phyloP scores from a whole-genome alignment of 495 filamentous ascomycete genomes.

The Lasiosphaeria hispida region DNA sequence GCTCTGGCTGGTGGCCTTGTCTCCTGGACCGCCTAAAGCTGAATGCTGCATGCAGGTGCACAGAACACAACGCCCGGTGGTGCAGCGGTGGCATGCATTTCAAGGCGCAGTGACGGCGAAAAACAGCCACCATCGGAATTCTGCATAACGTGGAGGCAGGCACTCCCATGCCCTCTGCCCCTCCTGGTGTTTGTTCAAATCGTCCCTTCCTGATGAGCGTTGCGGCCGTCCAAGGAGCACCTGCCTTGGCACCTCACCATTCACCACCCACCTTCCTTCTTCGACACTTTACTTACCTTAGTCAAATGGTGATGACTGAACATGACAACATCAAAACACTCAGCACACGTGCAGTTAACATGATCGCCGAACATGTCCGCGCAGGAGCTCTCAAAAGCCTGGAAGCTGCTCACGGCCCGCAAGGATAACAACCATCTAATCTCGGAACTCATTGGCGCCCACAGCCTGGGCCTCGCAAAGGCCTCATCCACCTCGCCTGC shows the following conservation, averaged over 20 bases:
- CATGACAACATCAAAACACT: not conserved
- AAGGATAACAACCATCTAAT: constrained; percentile 1
- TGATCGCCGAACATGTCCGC: constrained; percentile 6
- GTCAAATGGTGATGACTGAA: not conserved
- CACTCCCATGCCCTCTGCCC: too few relatives aligned
- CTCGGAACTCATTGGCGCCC: constrained; percentile 5
- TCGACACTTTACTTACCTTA: too few relatives aligned
- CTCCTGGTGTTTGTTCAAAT: too few relatives aligned
- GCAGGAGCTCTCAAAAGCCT: not conserved
- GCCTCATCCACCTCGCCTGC: not conserved
- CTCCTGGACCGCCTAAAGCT: not conserved
- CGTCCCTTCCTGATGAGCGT: too few relatives aligned
- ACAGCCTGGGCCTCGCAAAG: constrained; percentile 2
- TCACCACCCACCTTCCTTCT: not conserved
- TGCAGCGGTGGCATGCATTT: not conserved
- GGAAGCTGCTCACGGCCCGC: not conserved
- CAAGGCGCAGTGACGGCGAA: too few relatives aligned
- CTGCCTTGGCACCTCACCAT: not conserved
- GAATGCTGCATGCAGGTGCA: not conserved
- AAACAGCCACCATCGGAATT: too few relatives aligned
- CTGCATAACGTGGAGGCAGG: too few relatives aligned
- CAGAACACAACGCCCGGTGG: not conserved
- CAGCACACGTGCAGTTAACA: not conserved
- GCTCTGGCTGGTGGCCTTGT: constrained; percentile 1
- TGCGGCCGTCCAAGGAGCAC: too few relatives aligned